phyloP scores from a whole-genome alignment of 1,284 basidiomycete species.

The Testicularia cyperi region DNA sequence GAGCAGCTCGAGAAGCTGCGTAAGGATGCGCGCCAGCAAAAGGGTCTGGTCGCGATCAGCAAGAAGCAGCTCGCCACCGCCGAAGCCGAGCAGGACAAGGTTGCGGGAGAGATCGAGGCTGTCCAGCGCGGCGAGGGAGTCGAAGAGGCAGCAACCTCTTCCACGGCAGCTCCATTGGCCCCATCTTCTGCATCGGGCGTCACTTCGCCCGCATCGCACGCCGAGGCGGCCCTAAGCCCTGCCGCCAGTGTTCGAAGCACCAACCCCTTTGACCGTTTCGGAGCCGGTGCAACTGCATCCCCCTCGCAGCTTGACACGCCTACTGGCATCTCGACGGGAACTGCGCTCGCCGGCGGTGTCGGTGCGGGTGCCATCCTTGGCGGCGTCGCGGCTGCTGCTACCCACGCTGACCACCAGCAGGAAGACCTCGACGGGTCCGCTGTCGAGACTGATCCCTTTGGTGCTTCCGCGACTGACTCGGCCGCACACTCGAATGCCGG shows the following conservation, averaged over 20 bases:
- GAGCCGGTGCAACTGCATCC: slow-evolving; percentile 4
- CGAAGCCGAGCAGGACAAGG: slow-evolving; percentile 74
- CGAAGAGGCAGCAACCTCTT: slow-evolving; percentile 49
- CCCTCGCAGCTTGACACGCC: slow-evolving; percentile 13
- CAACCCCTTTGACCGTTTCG: slow-evolving; percentile 86
- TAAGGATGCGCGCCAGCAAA: slow-evolving; percentile 94
- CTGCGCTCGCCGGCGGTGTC: slow-evolving; percentile 48
- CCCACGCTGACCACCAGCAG: slow-evolving; percentile 5
- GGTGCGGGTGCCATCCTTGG: slow-evolving; percentile 52
- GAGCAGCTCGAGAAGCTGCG: slow-evolving; percentile 80
- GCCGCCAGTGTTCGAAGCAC: slow-evolving; percentile 70
- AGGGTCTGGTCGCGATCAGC: slow-evolving; percentile 87
- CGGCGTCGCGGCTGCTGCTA: slow-evolving; percentile 55
- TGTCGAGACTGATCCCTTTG: slow-evolving; percentile 41
- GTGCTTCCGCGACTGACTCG: slow-evolving; percentile 13
- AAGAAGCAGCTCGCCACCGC: slow-evolving; percentile 88
- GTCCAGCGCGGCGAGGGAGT: slow-evolving; percentile 63
- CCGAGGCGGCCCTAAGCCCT: slow-evolving; percentile 51
- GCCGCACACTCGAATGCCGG: slow-evolving; percentile 8
- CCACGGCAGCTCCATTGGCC: not conserved
- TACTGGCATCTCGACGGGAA: slow-evolving; percentile 15
- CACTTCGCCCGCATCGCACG: not conserved
- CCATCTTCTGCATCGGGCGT: not conserved
- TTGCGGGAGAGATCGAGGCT: slow-evolving; percentile 67
- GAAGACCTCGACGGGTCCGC: not conserved